Evolutionary conservation across 2,329 filamentous ascomycete genomes (phyloP).

Genomic region (Colletotrichum filicis): DNA sequence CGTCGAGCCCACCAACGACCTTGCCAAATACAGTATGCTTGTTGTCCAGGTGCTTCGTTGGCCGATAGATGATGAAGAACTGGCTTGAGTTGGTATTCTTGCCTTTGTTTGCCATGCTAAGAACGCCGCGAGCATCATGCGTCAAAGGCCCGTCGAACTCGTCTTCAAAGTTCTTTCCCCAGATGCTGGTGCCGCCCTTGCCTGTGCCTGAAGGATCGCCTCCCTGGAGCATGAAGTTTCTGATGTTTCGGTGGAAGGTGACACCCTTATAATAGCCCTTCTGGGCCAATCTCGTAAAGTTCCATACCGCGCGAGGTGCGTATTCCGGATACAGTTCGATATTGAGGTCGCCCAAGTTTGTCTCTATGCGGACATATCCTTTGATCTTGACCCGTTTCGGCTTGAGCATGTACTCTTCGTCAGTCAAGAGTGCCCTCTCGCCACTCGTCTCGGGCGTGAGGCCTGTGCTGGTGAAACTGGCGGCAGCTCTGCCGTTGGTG

Average conservation of each 20-base stretch:
- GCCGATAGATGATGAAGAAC: slow-evolving; percentile 92
- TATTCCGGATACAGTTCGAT: slow-evolving; percentile 91
- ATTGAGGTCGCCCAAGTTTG: slow-evolving; percentile 85
- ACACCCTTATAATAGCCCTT: slow-evolving; percentile 90
- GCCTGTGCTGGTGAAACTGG: slow-evolving; percentile 95
- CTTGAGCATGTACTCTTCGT: slow-evolving; percentile 97
- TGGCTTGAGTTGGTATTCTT: slow-evolving; percentile 97
- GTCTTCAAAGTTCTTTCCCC: slow-evolving; percentile 94
- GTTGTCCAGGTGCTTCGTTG: slow-evolving; percentile 85
- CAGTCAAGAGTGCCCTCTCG: slow-evolving; percentile 85
- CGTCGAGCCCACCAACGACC: slow-evolving; percentile 80
- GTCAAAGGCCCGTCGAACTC: slow-evolving; percentile 90
- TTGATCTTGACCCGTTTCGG: slow-evolving; percentile 89
- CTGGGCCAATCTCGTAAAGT: slow-evolving; percentile 89
- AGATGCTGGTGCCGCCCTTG: slow-evolving; percentile 88
- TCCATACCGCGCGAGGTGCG: slow-evolving; percentile 95
- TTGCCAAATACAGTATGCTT: slow-evolving; percentile 98
- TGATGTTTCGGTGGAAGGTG: slow-evolving; percentile 92
- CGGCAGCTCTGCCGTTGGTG: slow-evolving; percentile 90
- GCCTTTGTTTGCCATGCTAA: slow-evolving; percentile 98
- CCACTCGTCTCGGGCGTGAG: slow-evolving; percentile 91
- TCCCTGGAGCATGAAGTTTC: slow-evolving; percentile 97
- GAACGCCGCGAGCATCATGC: slow-evolving; percentile 82
- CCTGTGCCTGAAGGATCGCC: slow-evolving; percentile 95
- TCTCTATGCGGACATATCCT: slow-evolving; percentile 91